A percentile compares a stretch with the other conserved stretches of the same genome.
These are phyloP conservation scores for sunflower (Helianthus annuus) DNA, from an alignment of 129 eudicot species.

Conservation along the genomic window DNA sequence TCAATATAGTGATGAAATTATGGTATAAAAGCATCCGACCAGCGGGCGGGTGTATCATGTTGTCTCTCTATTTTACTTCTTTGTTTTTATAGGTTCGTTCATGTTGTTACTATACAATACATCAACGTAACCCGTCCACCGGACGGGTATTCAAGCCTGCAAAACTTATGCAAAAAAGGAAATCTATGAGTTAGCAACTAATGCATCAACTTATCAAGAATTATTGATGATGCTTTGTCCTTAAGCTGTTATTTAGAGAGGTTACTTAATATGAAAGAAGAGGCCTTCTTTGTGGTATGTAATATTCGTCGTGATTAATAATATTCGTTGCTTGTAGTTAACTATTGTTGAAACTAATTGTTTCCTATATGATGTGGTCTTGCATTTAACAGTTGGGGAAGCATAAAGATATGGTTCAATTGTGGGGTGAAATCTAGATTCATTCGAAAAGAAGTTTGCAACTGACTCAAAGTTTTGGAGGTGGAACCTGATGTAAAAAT, in stretches of 20 bases:
- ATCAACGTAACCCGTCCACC: too few species aligned
- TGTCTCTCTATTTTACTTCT: too few species aligned
- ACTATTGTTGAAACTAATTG: background rate
- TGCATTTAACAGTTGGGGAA: slow-evolving; percentile 54
- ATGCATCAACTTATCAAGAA: slow-evolving; percentile 41
- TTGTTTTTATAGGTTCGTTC: too few species aligned
- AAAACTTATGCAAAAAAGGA: slow-evolving; percentile 29
- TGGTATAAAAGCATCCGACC: too few species aligned
- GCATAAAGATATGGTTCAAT: slow-evolving; percentile 72
- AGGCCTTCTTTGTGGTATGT: slow-evolving; percentile 75
- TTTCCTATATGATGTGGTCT: slow-evolving; percentile 18
- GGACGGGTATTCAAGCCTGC: too few species aligned
- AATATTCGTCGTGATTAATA: slow-evolving; percentile 6
- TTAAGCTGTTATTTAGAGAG: slow-evolving; percentile 75
- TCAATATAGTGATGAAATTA: too few species aligned
- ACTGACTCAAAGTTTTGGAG: slow-evolving; percentile 58
- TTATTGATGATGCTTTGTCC: slow-evolving; percentile 64
- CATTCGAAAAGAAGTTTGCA: slow-evolving; percentile 67
- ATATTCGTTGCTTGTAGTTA: slow-evolving; percentile 10
- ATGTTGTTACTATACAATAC: too few species aligned
- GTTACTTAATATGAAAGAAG: slow-evolving; percentile 76
- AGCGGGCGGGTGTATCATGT: too few species aligned
- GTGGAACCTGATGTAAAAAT: slow-evolving; percentile 60
- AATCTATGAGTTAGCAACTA: slow-evolving; percentile 54
- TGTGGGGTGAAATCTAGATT: slow-evolving; percentile 74